These are phyloP conservation scores for Aspergillus haitiensis DNA, from an alignment of 495 filamentous ascomycete species.

Conservation along the genomic window DNA sequence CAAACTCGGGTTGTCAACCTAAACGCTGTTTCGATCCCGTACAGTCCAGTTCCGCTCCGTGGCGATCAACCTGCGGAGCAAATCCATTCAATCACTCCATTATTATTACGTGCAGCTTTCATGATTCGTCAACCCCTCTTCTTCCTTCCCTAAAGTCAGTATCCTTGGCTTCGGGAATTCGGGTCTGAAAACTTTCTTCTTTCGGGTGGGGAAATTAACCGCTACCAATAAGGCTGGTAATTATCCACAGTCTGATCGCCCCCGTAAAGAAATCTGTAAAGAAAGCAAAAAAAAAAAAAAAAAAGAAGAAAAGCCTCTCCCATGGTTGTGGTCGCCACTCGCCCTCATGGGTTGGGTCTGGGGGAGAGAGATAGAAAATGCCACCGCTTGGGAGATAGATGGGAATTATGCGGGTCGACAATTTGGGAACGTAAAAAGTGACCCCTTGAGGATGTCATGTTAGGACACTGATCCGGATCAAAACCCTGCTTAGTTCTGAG, in stretches of 20 bases:
- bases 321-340: not conserved
- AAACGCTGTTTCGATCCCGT: slow-evolving; percentile 11
- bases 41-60: not conserved
- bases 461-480: not conserved
- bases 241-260: not conserved
- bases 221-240: not conserved
- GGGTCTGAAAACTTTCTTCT: slow-evolving; percentile 6
- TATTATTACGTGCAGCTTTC: slow-evolving; percentile 1
- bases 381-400: not conserved
- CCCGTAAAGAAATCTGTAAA: not conserved
- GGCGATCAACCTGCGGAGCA: slow-evolving; percentile 26
- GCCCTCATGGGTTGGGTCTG: not conserved
- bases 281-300: not conserved
- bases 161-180: slow-evolving; percentile 7
- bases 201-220: not conserved
- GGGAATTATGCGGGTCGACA: slow-evolving; percentile 9
- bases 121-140: slow-evolving; percentile 29
- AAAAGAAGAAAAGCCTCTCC: not conserved
- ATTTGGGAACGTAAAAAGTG: not conserved
- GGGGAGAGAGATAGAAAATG: not conserved
- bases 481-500: slow-evolving; percentile 15
- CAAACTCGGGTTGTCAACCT: slow-evolving; percentile 10
- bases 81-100: slow-evolving; percentile 8
- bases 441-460: not conserved
- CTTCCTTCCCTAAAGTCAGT: slow-evolving; percentile 4